Conservation (phyloP, 2,329 filamentous ascomycete genomes). For the Paraphoma sp. region DNA sequence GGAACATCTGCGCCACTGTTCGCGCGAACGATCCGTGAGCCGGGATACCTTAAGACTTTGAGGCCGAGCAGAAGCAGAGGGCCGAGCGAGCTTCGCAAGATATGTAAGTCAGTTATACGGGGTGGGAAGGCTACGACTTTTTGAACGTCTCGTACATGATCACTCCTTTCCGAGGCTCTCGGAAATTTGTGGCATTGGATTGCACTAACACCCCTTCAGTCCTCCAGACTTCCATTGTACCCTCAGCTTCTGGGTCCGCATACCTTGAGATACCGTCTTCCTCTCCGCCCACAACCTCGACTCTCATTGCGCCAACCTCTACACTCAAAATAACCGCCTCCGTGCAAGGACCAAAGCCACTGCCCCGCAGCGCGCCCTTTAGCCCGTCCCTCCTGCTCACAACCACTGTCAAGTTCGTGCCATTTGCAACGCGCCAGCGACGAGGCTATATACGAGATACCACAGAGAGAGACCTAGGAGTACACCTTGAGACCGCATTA, state of each 20-base stretch:
- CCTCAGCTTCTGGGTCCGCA: conserved; percentile 91
- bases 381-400: conserved; percentile 90
- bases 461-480: conserved; percentile 85
- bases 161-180: too few species aligned
- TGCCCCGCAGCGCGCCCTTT: conserved; percentile 89
- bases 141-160: too few species aligned
- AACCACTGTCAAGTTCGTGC: conserved; percentile 95
- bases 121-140: too few species aligned
- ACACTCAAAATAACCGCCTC: conserved; percentile 92
- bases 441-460: conserved; percentile 86
- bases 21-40: conserved; percentile 57
- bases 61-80: conserved; percentile 65
- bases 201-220: conserved; percentile 60
- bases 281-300: conserved; percentile 42
- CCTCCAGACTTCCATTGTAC: conserved; percentile 88
- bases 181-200: too few species aligned
- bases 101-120: conserved; percentile 68
- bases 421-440: conserved; percentile 84
- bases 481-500: conserved; percentile 89
- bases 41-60: conserved; percentile 52
- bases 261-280: conserved; percentile 72
- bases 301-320: conserved; percentile 62
- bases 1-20: conserved; percentile 79
- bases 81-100: conserved; percentile 77
- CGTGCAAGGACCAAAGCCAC: conserved; percentile 88